These are phyloP conservation scores for Dinochytrium kinnereticum DNA, from an alignment of 371 early-diverging fungal species.

Conservation along the genomic window DNA sequence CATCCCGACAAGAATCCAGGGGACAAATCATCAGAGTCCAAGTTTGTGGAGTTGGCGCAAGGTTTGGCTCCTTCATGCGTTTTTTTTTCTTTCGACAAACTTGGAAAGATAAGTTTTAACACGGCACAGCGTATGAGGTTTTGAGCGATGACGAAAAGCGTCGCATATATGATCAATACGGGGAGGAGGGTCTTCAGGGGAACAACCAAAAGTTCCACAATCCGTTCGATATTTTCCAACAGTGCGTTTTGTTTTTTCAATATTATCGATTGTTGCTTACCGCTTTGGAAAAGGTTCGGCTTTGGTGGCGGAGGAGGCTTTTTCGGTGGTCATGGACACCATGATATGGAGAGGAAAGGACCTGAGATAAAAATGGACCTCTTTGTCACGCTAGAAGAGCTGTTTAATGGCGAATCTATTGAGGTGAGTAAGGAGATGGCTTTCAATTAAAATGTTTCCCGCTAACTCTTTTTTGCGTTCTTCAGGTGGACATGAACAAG, in stretches of 20 bases:
- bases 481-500: conserved; percentile 81
- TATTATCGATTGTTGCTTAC: conserved; percentile 59
- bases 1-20: conserved; percentile 94
- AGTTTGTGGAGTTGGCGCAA: conserved; percentile 91
- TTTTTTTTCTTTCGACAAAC: neutral
- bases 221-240: conserved; percentile 92
- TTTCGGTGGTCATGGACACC: conserved; percentile 40
- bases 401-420: conserved; percentile 81
- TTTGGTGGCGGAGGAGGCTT: conserved; percentile 40
- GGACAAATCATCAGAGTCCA: conserved; percentile 78
- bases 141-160: conserved; percentile 91
- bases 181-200: conserved; percentile 90
- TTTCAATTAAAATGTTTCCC: neutral
- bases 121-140: conserved; percentile 81
- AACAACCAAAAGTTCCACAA: conserved; percentile 77
- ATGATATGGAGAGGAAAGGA: conserved; percentile 70
- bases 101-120: neutral
- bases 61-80: conserved; percentile 54
- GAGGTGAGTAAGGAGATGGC: conserved; percentile 59
- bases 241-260: conserved; percentile 46
- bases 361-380: conserved; percentile 77
- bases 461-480: neutral
- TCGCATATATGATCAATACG: conserved; percentile 88
- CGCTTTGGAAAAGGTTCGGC: conserved; percentile 43
- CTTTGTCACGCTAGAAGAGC: conserved; percentile 85